Evolutionary conservation across 768 basidiomycete genomes (phyloP).

Genomic region (Rhodotorula taiwanensis): DNA sequence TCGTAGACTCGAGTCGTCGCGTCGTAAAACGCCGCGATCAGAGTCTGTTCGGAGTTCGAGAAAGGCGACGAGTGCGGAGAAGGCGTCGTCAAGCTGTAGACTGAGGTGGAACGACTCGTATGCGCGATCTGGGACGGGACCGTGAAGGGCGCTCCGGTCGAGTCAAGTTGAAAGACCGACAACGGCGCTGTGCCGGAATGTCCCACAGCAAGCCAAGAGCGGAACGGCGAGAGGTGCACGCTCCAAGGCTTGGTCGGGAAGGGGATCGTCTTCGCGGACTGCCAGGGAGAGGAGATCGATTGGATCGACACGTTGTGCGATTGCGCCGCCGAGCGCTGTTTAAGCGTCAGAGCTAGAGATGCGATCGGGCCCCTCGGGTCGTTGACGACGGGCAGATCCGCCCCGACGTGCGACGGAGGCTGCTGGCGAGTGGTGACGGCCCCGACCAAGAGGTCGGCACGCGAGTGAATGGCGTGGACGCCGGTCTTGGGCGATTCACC

Average conservation of each 20-base stretch:
- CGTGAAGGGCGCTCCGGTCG: slow-evolving; percentile 1
- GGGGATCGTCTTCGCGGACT: background rate
- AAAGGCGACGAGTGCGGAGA: slow-evolving; percentile 1
- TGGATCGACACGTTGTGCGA: slow-evolving; percentile 1
- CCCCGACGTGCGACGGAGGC: background rate
- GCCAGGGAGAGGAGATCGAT: slow-evolving; percentile 14
- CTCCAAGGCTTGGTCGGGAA: slow-evolving; percentile 18
- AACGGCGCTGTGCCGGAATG: slow-evolving; percentile 6
- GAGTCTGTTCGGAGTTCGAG: slow-evolving; percentile 5
- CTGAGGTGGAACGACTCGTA: slow-evolving; percentile 6
- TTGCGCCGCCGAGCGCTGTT: slow-evolving; percentile 1
- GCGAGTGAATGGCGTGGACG: slow-evolving; percentile 5
- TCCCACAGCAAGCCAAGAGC: slow-evolving; percentile 18
- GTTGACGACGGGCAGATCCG: background rate
- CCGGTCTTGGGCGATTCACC: background rate
- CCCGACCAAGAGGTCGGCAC: background rate
- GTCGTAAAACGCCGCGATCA: slow-evolving; percentile 25
- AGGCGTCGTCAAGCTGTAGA: slow-evolving; percentile 18
- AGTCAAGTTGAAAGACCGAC: slow-evolving; percentile 9
- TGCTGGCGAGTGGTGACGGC: slow-evolving; percentile 4
- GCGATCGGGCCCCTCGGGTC: background rate
- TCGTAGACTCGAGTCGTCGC: slow-evolving; percentile 22
- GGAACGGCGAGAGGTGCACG: slow-evolving; percentile 5
- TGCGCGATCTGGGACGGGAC: background rate
- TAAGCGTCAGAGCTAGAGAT: slow-evolving; percentile 11